Conservation (phyloP, 2,329 filamentous ascomycete species). For the Aureobasidium leucospermi region DNA sequence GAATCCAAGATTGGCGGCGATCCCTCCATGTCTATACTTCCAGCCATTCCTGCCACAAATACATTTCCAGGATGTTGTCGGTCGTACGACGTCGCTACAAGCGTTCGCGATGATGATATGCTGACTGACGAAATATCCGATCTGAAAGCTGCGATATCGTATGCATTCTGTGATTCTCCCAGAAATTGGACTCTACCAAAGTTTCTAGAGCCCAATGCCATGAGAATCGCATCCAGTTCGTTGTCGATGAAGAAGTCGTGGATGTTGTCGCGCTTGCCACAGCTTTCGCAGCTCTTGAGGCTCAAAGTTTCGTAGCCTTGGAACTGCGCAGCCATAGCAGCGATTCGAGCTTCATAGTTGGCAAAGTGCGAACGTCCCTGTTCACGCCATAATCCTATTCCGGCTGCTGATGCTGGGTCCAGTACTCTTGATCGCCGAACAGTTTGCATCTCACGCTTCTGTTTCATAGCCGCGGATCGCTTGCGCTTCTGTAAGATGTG, state of each 20-base stretch:
- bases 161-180: background rate
- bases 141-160: slow-evolving; percentile 8
- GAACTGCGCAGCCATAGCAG: background rate
- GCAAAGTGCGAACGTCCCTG: slow-evolving; percentile 12
- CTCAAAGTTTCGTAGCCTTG: background rate
- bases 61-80: slow-evolving; percentile 11
- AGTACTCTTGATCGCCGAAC: slow-evolving; percentile 11
- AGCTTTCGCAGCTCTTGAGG: slow-evolving; percentile 12
- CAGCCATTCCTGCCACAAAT: slow-evolving; percentile 9
- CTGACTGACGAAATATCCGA: slow-evolving; percentile 5
- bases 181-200: background rate
- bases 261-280: slow-evolving; percentile 12
- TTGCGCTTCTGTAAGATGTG: slow-evolving; percentile 14
- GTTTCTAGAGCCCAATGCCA: slow-evolving; percentile 4
- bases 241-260: slow-evolving; percentile 11
- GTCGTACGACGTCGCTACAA: slow-evolving; percentile 9
- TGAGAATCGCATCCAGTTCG: background rate
- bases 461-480: background rate
- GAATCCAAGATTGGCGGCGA: slow-evolving; percentile 1
- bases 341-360: slow-evolving; percentile 9
- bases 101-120: background rate
- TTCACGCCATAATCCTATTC: slow-evolving; percentile 13
- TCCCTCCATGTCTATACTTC: background rate
- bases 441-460: slow-evolving; percentile 12
- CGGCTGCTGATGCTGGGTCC: background rate